Percentiles rank a stretch among this genome's conserved stretches.
Evolutionary conservation across 208 protist genomes (phyloP).

Genomic region (Crithidia sp.): DNA sequence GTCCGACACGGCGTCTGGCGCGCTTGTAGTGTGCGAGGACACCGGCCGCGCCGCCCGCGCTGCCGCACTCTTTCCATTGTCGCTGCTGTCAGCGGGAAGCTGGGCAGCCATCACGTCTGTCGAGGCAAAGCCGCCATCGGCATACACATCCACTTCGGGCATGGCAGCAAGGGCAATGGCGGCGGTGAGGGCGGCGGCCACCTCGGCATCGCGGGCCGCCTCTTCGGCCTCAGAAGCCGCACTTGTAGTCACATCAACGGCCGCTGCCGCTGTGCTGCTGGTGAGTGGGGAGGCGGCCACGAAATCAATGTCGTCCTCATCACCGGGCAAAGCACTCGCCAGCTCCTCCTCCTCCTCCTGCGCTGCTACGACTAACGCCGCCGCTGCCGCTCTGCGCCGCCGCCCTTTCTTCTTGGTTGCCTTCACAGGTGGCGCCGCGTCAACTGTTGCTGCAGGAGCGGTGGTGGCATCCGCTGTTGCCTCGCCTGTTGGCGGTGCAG

Average conservation of each 20-base stretch:
- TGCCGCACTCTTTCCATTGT: too few species aligned
- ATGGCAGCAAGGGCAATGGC: constrained; percentile 6
- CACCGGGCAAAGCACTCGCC: neutral
- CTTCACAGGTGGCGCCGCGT: neutral
- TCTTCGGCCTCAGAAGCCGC: neutral
- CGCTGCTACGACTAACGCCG: constrained; percentile 8
- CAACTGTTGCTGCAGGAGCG: neutral
- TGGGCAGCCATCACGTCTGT: neutral
- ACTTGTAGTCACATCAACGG: neutral
- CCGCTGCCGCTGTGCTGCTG: neutral
- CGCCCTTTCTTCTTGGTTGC: neutral
- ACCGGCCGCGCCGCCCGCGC: too few species aligned
- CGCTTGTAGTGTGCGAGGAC: too few species aligned
- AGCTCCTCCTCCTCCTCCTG: neutral
- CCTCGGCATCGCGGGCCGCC: constrained; percentile 13
- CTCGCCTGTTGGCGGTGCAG: too few species aligned
- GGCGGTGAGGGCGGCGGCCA: constrained; percentile 4
- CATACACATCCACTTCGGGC: neutral
- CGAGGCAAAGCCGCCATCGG: neutral
- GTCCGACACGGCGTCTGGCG: neutral
- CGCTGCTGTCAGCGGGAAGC: too few species aligned
- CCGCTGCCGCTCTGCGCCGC: neutral
- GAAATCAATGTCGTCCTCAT: neutral
- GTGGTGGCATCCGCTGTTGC: neutral
- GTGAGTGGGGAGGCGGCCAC: neutral